Evolutionary conservation across 2,329 filamentous ascomycete species (phyloP).

Genomic region (Lasiodiplodia gonubiensis): DNA sequence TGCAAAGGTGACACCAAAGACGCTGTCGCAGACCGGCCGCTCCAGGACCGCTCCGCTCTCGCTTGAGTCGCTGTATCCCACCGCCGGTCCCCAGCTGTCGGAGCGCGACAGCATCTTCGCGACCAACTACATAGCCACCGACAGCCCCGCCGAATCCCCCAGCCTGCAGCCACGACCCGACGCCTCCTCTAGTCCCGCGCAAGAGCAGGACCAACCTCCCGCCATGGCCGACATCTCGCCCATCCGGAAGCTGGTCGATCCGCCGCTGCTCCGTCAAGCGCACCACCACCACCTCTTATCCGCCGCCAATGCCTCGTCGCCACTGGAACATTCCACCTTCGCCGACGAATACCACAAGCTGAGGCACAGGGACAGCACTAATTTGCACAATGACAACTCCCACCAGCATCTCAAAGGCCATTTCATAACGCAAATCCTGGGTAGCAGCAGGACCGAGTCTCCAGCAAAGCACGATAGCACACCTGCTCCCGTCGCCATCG

Average conservation of each 20-base stretch:
- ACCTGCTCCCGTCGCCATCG: constrained; percentile 36
- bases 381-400: constrained; percentile 37
- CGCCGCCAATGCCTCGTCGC: constrained; percentile 28
- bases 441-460: constrained; percentile 33
- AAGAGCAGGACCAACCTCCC: constrained; percentile 36
- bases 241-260: constrained; percentile 42
- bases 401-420: constrained; percentile 41
- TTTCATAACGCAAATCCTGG: constrained; percentile 38
- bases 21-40: constrained; percentile 45
- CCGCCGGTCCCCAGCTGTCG: constrained; percentile 59
- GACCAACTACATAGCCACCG: constrained; percentile 62
- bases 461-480: constrained; percentile 37
- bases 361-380: constrained; percentile 22
- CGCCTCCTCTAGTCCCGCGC: constrained; percentile 31
- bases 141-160: constrained; percentile 51
- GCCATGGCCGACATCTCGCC: constrained; percentile 39
- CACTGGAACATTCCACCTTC: constrained; percentile 27
- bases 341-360: constrained; percentile 26
- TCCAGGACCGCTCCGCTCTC: constrained; percentile 46
- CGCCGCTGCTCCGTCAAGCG: constrained; percentile 41
- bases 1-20: constrained; percentile 40
- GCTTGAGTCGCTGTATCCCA: constrained; percentile 44
- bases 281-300: constrained; percentile 38
- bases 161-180: constrained; percentile 44
- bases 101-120: constrained; percentile 69